A percentile compares a stretch with the other conserved stretches of the same genome.
phyloP scores from a whole-genome alignment of 1,139 yeast species.

The Geotrichum phurueaensis region DNA sequence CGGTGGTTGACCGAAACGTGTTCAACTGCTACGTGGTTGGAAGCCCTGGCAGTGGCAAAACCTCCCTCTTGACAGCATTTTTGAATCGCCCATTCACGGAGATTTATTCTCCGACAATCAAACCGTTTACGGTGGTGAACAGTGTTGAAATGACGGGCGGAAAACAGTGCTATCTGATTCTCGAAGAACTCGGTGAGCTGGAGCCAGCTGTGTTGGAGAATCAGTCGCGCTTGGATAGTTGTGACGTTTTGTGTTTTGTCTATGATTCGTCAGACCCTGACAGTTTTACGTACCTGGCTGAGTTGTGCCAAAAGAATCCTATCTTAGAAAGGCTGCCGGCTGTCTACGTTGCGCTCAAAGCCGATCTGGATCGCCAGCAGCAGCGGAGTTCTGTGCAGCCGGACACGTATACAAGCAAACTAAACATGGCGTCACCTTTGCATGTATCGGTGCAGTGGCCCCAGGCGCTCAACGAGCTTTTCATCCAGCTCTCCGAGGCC shows the following conservation, averaged over 20 bases:
- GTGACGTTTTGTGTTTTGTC: slow-evolving; percentile 84
- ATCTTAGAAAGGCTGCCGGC: slow-evolving; percentile 67
- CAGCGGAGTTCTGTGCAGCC: slow-evolving; percentile 84
- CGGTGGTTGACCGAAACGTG: slow-evolving; percentile 77
- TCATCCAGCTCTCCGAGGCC: slow-evolving; percentile 82
- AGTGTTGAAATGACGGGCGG: slow-evolving; percentile 95
- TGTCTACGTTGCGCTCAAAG: slow-evolving; percentile 85
- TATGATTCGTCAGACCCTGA: slow-evolving; percentile 96
- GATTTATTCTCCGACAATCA: slow-evolving; percentile 72
- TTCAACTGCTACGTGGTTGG: slow-evolving; percentile 87
- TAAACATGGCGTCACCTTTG: slow-evolving; percentile 67
- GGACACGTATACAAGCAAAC: slow-evolving; percentile 68
- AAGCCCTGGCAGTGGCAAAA: slow-evolving; percentile 75
- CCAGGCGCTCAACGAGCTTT: slow-evolving; percentile 74
- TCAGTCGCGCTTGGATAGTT: slow-evolving; percentile 62
- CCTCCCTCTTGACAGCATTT: slow-evolving; percentile 75
- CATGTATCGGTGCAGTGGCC: slow-evolving; percentile 91
- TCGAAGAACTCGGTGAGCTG: slow-evolving; percentile 84
- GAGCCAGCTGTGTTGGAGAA: slow-evolving; percentile 79
- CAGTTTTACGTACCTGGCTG: slow-evolving; percentile 76
- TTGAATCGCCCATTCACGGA: slow-evolving; percentile 68
- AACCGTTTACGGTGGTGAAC: slow-evolving; percentile 76
- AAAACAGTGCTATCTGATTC: slow-evolving; percentile 82
- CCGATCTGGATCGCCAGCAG: slow-evolving; percentile 91
- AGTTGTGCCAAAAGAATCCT: slow-evolving; percentile 54